These are phyloP conservation scores for Bidens hawaiensis DNA, from an alignment of 140 eudicot genomes.

Conservation along the genomic window DNA sequence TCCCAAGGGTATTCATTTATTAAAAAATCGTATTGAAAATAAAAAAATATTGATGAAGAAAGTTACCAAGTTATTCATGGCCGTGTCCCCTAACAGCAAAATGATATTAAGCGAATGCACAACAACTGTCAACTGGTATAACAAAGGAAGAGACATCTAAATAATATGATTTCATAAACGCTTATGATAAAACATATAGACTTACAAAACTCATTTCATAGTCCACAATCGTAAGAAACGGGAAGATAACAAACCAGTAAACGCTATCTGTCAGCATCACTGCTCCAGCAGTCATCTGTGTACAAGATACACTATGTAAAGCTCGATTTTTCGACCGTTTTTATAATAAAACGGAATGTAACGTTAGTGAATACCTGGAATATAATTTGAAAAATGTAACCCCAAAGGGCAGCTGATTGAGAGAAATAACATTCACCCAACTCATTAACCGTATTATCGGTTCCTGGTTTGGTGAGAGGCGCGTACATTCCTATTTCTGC, in stretches of 20 bases:
- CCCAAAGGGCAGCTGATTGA: slow-evolving; percentile 26
- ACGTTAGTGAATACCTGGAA: slow-evolving; percentile 15
- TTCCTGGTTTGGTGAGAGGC: slow-evolving; percentile 28
- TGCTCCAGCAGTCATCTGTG: slow-evolving; percentile 89
- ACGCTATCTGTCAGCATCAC: slow-evolving; percentile 77
- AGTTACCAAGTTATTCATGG: slow-evolving; percentile 71
- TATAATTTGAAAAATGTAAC: slow-evolving; percentile 23
- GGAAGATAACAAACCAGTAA: slow-evolving; percentile 81
- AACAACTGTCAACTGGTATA: slow-evolving; percentile 60
- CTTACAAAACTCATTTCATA: slow-evolving; percentile 75
- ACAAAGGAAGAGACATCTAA: slow-evolving; percentile 3
- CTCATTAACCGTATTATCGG: slow-evolving; percentile 24
- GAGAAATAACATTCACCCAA: slow-evolving; percentile 31
- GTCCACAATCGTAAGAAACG: slow-evolving; percentile 59
- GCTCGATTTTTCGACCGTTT: background rate
- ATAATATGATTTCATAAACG: background rate
- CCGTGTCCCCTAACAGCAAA: slow-evolving; percentile 80
- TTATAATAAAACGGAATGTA: background rate
- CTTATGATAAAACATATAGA: background rate
- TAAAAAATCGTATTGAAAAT: background rate
- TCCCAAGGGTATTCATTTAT: background rate
- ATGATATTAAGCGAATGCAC: slow-evolving; percentile 70
- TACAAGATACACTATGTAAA: slow-evolving; percentile 10
- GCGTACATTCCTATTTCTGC: slow-evolving; percentile 43
- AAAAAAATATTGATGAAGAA: background rate